Conservation (phyloP, 495 filamentous ascomycete genomes). For the Aspergillus affinis region DNA sequence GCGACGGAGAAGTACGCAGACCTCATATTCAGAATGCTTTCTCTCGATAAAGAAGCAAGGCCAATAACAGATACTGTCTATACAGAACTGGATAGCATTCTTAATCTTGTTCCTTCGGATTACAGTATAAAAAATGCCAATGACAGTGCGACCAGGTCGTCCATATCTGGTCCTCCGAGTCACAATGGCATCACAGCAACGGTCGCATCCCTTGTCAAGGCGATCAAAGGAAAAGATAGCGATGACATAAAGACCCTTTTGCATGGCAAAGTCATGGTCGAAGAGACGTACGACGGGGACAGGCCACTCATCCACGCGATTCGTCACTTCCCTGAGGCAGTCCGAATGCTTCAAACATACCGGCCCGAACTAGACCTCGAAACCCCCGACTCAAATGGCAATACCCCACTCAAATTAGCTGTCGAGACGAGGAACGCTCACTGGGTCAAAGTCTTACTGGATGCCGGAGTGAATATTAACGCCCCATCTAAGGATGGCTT, state of each 20-base stretch:
- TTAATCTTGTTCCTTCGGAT: not conserved
- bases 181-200: not conserved
- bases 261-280: not conserved
- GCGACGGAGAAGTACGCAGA: constrained; percentile 1
- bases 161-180: not conserved
- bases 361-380: constrained; percentile 4
- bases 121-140: not conserved
- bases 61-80: not conserved
- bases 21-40: constrained; percentile 3
- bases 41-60: constrained; percentile 1
- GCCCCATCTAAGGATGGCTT: constrained; percentile 7
- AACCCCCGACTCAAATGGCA: not conserved
- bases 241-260: not conserved
- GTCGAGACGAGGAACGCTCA: not conserved
- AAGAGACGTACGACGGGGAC: not conserved
- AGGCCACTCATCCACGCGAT: constrained; percentile 9
- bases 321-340: not conserved
- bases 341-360: not conserved
- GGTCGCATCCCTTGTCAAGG: not conserved
- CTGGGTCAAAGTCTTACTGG: constrained; percentile 10
- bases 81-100: not conserved
- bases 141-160: not conserved
- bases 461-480: constrained; percentile 19
- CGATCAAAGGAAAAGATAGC: not conserved
- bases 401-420: constrained; percentile 11